Evolutionary conservation across 495 filamentous ascomycete genomes (phyloP), one percentile per base, ranked within the genome.

Genomic region (Sporormia fimetaria): DNA sequence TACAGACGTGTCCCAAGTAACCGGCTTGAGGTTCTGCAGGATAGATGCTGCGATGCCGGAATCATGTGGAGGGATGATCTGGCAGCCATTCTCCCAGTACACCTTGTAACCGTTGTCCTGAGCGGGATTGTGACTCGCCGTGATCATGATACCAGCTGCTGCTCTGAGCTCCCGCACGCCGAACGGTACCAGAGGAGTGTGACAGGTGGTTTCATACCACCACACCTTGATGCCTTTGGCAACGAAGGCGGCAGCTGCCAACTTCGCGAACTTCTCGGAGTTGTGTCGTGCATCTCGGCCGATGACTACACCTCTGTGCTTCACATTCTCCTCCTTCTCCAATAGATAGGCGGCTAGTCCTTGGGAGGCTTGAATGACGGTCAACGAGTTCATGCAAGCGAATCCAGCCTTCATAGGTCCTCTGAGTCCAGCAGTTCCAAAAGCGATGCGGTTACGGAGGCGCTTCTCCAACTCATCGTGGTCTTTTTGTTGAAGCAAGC

Each of bases 31-130:
- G 33, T 78, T 80, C 22, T 65, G 49, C 20, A 67, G 60, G 30
- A 84, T 84, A 1, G 69, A 68, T 12, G 61, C 63, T 2, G 76
- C 66, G 33, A 84, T 84, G 27, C 70, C 66, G 16, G 52, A 60
- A 46, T 83, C 80, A 47, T 74, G 64, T 34, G 78, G 78, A 11
- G 75, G 64, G 34, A 80, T 76, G 44, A 82, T 81, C 55, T 83
- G 79, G 44, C 75, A 80, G 10, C 75, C 79, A 54, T 80, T 80
- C 34, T 58, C 65, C 61, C 75, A 80, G 60, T 80, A 81, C 17
- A 83, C 79, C 62, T 83, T 83, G 60, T 82, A 83, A 26, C 77
- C 72, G 52, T 84, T 83, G 55, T 84, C 78, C 44, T 71, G 60
- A 14, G 74, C 69, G 33, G 79, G 80, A 49, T 84, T 84, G 57